These are phyloP conservation scores for Chenopodium berlandieri DNA, from an alignment of 148 eudicot genomes.

Conservation along the genomic window DNA sequence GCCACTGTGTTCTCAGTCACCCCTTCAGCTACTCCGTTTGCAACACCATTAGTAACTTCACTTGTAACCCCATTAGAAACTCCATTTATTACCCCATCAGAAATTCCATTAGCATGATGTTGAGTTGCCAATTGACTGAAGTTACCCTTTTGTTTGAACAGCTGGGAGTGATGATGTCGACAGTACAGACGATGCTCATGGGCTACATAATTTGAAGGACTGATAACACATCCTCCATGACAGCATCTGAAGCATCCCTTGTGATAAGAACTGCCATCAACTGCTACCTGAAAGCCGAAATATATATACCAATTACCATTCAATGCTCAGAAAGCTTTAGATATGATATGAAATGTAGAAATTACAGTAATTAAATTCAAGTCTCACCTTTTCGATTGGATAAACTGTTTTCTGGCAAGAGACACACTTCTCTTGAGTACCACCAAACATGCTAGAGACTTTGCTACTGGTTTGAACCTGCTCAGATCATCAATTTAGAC, in stretches of 20 bases:
- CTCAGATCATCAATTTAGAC: background rate
- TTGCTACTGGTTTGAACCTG: slow-evolving; percentile 55
- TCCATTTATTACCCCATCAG: background rate
- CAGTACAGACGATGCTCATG: slow-evolving; percentile 82
- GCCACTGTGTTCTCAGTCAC: slow-evolving; percentile 33
- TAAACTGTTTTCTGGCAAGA: slow-evolving; percentile 86
- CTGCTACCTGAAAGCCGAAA: slow-evolving; percentile 53
- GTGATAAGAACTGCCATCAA: slow-evolving; percentile 74
- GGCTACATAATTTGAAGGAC: slow-evolving; percentile 81
- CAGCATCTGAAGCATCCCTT: slow-evolving; percentile 77
- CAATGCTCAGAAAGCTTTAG: background rate
- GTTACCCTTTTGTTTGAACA: slow-evolving; percentile 84
- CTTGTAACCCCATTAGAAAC: slow-evolving; percentile 5
- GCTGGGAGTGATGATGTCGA: slow-evolving; percentile 81
- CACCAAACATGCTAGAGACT: slow-evolving; percentile 71
- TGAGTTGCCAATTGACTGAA: slow-evolving; percentile 68
- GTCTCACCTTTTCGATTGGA: slow-evolving; percentile 75
- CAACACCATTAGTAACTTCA: slow-evolving; percentile 6
- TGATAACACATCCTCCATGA: slow-evolving; percentile 78
- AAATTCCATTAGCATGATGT: slow-evolving; percentile 26
- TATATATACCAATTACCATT: background rate
- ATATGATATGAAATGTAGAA: background rate
- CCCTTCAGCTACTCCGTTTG: slow-evolving; percentile 8
- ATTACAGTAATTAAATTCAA: background rate
- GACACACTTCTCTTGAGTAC: slow-evolving; percentile 89